Base-by-base conservation (phyloP, 2,329 filamentous ascomycete species). In the Penicillium sp. region DNA sequence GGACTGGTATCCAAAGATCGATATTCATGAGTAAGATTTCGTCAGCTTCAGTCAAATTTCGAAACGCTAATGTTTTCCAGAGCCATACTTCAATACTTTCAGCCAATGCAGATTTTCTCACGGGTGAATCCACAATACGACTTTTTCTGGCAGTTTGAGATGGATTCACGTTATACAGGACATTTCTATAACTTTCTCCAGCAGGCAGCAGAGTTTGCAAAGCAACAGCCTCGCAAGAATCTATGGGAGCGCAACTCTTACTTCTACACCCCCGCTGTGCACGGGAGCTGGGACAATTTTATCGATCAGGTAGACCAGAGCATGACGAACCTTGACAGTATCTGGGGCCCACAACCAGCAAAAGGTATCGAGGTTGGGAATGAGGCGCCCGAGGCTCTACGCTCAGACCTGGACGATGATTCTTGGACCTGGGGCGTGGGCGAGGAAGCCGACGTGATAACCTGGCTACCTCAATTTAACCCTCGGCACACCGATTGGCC, bases 191-290 rank as follows among this genome's bases (percentile, higher is more conserved):
- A 51, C 15, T 35, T 57, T 25, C 18, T 59, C 16, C 38, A 56
- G 23, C 39, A 57, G 16, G 57, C 57, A 21, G 32, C 51, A 1
- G 48, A 35, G 0, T 59, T 59, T 10, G 54, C 57, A 10, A 59
- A 57, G 23, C 18, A 50, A 18, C 54, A 59, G 16, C 57, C 54
- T 4, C 57, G 54, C 6, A 57, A 57, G 32, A 27, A 59, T 39
- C n/a, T 55, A 4, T 59, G 57, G 57, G 54, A 59, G 18, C 57
- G 57, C 3, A 59, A 59, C 45, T 52, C 57, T n/a, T 51, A 57
- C 18, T 59, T 59, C 25, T 59, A 59, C 13, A 54, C 55, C 2
- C 51, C 51, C 8, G 38, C 47, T 16, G 23, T 52, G 5, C 57
- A 59, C 32, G 57, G 57, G 6, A 32, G 23, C 3, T 59, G 57